Evolutionary conservation across 225 moss, liverwort and hornwort species (phyloP).

Genomic region (Bryoerythrophyllum caledonicum): DNA sequence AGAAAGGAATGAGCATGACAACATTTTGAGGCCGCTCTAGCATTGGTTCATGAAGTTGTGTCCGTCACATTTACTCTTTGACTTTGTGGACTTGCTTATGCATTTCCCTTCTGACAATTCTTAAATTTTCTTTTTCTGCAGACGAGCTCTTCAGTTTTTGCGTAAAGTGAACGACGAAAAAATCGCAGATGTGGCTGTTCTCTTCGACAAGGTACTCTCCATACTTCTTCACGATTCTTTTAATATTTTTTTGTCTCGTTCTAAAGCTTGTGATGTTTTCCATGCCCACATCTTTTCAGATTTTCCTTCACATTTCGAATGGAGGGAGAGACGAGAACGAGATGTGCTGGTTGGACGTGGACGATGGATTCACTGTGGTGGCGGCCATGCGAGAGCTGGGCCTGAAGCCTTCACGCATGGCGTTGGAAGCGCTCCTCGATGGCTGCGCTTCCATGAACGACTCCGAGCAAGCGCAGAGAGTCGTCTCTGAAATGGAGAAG

Average conservation of each 20-base stretch:
- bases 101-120: background rate
- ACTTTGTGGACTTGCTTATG: slow-evolving; percentile 3
- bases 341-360: slow-evolving; percentile 60
- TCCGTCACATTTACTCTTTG: too few relatives aligned
- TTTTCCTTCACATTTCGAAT: slow-evolving; percentile 68
- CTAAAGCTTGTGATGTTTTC: background rate
- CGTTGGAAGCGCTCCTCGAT: slow-evolving; percentile 75
- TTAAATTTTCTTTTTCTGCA: slow-evolving; percentile 24
- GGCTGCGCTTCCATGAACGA: slow-evolving; percentile 59
- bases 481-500: slow-evolving; percentile 72
- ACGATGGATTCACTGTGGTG: slow-evolving; percentile 67
- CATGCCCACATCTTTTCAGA: slow-evolving; percentile 34
- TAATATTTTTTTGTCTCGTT: background rate
- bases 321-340: slow-evolving; percentile 59
- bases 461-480: slow-evolving; percentile 61
- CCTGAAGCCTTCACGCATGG: slow-evolving; percentile 63
- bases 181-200: slow-evolving; percentile 57
- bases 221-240: background rate
- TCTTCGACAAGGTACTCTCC: slow-evolving; percentile 68
- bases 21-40: too few relatives aligned
- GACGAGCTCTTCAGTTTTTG: slow-evolving; percentile 66
- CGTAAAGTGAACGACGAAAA: slow-evolving; percentile 57
- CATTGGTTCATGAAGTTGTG: too few relatives aligned
- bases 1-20: too few relatives aligned
- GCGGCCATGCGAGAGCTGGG: slow-evolving; percentile 61